A percentile compares a stretch with the other conserved stretches of the same genome.
Conservation (phyloP, 805 yeast species). For the Yarrowia sp. region DNA sequence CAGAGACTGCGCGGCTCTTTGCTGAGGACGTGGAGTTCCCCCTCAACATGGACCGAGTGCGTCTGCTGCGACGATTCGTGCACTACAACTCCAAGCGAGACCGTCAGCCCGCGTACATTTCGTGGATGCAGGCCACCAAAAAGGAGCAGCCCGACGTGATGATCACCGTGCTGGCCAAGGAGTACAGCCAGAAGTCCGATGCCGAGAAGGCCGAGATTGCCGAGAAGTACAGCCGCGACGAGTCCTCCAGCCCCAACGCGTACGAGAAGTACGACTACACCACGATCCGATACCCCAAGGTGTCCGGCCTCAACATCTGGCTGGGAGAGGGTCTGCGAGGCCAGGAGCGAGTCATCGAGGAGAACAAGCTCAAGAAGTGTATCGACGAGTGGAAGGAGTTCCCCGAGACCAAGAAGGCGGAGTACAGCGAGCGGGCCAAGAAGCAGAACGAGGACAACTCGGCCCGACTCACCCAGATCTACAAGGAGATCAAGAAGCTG, state of each 20-base stretch:
- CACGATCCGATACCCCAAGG: background rate
- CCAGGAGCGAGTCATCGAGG: background rate
- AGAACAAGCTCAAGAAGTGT: background rate
- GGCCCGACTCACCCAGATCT: slow-evolving; percentile 37
- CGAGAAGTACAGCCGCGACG: background rate
- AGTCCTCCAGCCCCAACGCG: background rate
- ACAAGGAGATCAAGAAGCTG: background rate
- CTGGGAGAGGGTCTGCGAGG: background rate
- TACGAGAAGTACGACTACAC: slow-evolving; percentile 5
- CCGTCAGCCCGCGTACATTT: background rate
- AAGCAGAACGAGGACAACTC: slow-evolving; percentile 24
- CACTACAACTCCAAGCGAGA: background rate
- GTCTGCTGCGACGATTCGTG: background rate
- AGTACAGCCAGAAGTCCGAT: background rate
- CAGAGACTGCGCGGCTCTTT: background rate
- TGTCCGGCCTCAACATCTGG: slow-evolving; percentile 19
- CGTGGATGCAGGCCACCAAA: background rate
- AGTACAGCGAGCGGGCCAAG: background rate
- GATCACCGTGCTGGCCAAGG: background rate
- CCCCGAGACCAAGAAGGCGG: background rate
- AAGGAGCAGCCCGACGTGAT: background rate
- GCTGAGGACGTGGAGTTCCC: background rate
- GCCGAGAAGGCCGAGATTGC: slow-evolving; percentile 2
- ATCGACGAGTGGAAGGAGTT: background rate
- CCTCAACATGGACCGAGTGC: background rate